Base-by-base conservation (phyloP, 192 early-diverging fungal species). In the Linnemannia elongata region DNA sequence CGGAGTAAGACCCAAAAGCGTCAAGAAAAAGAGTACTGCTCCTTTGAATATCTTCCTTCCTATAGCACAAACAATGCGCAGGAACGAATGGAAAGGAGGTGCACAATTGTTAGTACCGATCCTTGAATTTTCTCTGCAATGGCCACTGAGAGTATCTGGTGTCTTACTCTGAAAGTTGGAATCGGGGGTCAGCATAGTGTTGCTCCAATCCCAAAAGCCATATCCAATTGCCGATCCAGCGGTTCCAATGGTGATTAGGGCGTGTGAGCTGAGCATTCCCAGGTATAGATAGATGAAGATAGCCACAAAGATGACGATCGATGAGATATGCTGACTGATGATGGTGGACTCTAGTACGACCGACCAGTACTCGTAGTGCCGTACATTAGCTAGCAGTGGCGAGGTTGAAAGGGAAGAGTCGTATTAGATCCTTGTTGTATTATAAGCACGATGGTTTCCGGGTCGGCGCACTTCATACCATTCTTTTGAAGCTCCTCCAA, bases 401-500 rank as follows among this genome's bases (percentile, higher is more conserved):
- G 60, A 33, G 9, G 27, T 2, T n/a, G n/a, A 27, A 8, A 8
- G 9, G 33, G 60, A 10, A 57, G 24, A 27, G 55, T 33, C 13
- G 8, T 10, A 24, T 70, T 41, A 57, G 27, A 57, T 12, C 9
- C 7, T 30, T 41, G 38, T 0, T 39, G 38, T 39, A 39, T 39
- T 39, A 6, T 39, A 39, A 39, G 38, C 38, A 39, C 38, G 6
- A 39, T 39, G 38, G 38, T 39, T 39, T 39, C 6, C 38, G 38
- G 38, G 38, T 3, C 3, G 52, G 27, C 22, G 2, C 9, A 6
- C 13, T 38, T 44, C 68, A 73, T 91, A 94, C 94, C 96, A 89
- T 98, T 99, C 88, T 96, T 96, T 81, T 96, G 95, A 78, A 99
- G 89, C 80, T 95, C 92, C 83, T 95, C 94, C 66, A 99, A 81